Evolutionary conservation across 192 early-diverging fungal genomes (phyloP).

Genomic region (Backusella tarrabulga): DNA sequence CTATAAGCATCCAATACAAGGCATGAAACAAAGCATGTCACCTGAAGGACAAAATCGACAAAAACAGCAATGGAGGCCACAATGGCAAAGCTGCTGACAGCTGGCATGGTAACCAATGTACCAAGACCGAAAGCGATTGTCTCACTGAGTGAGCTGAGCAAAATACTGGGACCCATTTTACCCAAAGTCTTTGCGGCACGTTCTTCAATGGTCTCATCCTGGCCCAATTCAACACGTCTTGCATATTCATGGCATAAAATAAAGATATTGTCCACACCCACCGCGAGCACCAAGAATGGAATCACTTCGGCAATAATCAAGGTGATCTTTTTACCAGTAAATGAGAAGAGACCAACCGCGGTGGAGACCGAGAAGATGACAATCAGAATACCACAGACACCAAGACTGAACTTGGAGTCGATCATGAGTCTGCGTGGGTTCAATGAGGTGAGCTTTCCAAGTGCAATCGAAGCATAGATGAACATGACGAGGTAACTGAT

Average conservation of each 20-base stretch:
- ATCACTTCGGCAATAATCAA: constrained; percentile 70
- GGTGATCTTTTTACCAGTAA: constrained; percentile 58
- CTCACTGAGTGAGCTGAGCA: constrained; percentile 58
- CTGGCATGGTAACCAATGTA: constrained; percentile 63
- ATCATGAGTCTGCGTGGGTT: constrained; percentile 45
- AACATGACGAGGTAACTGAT: constrained; percentile 65
- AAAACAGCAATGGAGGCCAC: constrained; percentile 64
- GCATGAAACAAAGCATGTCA: constrained; percentile 60
- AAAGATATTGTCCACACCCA: constrained; percentile 71
- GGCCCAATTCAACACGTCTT: constrained; percentile 25
- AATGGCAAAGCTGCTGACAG: constrained; percentile 67
- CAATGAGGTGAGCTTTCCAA: constrained; percentile 43
- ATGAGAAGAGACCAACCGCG: constrained; percentile 61
- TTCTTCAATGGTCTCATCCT: constrained; percentile 51
- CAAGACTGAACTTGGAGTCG: constrained; percentile 62
- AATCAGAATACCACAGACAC: constrained; percentile 57
- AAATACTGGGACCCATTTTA: constrained; percentile 60
- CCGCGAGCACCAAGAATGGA: constrained; percentile 65
- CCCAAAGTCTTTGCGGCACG: constrained; percentile 56
- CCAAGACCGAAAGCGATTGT: constrained; percentile 64
- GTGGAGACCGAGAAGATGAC: constrained; percentile 60
- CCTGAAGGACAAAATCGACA: constrained; percentile 63
- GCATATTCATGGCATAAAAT: constrained; percentile 64
- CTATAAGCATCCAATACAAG: constrained; percentile 57
- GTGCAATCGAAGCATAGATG: constrained; percentile 58